Base-by-base conservation (phyloP, 352 stramenopile species). In the Pythium plurisporium region DNA sequence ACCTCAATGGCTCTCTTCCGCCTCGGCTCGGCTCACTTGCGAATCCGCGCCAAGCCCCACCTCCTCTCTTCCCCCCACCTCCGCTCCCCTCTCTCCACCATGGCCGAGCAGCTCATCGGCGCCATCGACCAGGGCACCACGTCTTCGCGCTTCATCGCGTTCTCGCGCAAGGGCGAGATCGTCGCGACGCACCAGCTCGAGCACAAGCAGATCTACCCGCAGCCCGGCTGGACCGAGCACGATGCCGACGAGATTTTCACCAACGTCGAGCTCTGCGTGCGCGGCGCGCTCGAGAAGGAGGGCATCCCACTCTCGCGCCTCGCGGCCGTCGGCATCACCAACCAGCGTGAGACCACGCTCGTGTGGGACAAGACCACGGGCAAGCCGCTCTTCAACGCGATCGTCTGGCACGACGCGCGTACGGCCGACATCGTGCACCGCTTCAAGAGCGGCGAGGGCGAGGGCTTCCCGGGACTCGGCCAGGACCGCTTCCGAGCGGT, bases 351-450 rank as follows among this genome's bases (percentile, higher is more conserved):
- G 82, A 99, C 97, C 11, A 97, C 96, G 5, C 59, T 99, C 26
- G 82, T 98, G 20, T 99, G 96, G 96, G 91, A 99, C 79, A 94
- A 89, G 67, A 40, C 66, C 59, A 99, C 96, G 8, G 97, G 97
- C 46, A 85, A 94, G 68, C 91, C 97, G n/a, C 91, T 99, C 41
- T 95, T 98, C 76, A 98, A 98, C 69, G 96, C 97, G 27, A 98
- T 99, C 64, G 96, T 99, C 20, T 99, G 97, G 97, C 97, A 99
- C 72, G 96, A 99, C 66, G 94, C 86, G 40, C 86, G 97, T 30
- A 99, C 96, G 6, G 75, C 79, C n/a, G 67, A 80, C 52, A 98
- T 99, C 60, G 82, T 92, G 30, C 74, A 92, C 64, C 74, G 74
- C 23, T 61, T 89, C 10, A 87, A 87, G 64, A 83, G 83, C 62